Evolutionary conservation across 2,329 filamentous ascomycete species (phyloP), one percentile per base, ranked within the genome.

Genomic region (Xenosphaeropsis pyriputrescens): DNA sequence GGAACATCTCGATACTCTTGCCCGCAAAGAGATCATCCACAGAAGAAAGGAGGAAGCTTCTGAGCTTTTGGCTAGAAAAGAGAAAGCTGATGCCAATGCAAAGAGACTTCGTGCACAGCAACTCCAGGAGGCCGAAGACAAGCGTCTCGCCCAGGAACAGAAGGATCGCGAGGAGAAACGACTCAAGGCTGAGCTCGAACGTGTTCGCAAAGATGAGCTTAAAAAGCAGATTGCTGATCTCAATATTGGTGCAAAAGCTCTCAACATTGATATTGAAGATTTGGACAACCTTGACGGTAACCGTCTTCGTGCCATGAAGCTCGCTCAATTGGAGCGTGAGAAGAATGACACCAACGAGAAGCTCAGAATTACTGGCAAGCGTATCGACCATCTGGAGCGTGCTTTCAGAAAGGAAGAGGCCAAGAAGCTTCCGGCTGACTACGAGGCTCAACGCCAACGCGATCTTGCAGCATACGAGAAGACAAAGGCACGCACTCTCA

Each of bases 11-110:
- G 85, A 89, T 29, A 85, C 79, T 32, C 70, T 98, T 35, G 78
- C 80, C 41, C 81, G 91, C 50, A 89, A 93, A 58, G 81, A 88
- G 5, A 62, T 93, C 48, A 98, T 98, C 50, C 81, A 94, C 57
- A 93, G 93, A 70, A 89, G 89, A 65, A 96, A 96, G 68, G 88
- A 95, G 56, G 83, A 85, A 47, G 86, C 85, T n/a, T 84, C 85
- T 9, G 86, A 89, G 58, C 75, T 85, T 34, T 75, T 88, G 49
- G 85, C 91, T 43, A 79, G 79, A 57, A 85, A 83, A 58, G 88
- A 95, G 58, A 86, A 86, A 55, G 91, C 96, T 62, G 88, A 89
- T 56, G 86, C 91, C 41, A 82, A 80, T 46, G 79, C 82, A 60
- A 93, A 91, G 67, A 77, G 82, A 46, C 71, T 89, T 42, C 82